phyloP scores from a whole-genome alignment of 1,284 basidiomycete species.

The Spongiforma sp. region DNA sequence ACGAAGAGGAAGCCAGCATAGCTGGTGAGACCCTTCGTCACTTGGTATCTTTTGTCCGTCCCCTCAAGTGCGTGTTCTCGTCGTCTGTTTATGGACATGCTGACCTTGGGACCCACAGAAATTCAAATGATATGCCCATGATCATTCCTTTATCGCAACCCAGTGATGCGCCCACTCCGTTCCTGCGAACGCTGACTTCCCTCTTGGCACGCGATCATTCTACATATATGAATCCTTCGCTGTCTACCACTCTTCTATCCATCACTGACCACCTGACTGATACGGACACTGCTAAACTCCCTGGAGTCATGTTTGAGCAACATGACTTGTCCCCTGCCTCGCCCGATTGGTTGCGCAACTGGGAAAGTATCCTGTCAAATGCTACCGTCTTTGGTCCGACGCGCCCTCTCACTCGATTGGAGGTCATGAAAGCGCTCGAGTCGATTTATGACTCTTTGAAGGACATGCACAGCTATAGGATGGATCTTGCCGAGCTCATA shows the following conservation, averaged over 20 bases:
- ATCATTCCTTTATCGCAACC: slow-evolving; percentile 59
- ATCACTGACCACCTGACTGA: slow-evolving; percentile 70
- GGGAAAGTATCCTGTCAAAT: slow-evolving; percentile 61
- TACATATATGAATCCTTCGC: slow-evolving; percentile 58
- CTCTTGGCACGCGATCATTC: slow-evolving; percentile 66
- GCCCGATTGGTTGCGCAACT: slow-evolving; percentile 69
- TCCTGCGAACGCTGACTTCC: slow-evolving; percentile 61
- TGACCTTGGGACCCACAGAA: slow-evolving; percentile 43
- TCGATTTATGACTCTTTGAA: slow-evolving; percentile 65
- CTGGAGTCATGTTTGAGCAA: slow-evolving; percentile 63
- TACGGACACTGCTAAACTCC: slow-evolving; percentile 61
- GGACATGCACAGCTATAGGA: slow-evolving; percentile 70
- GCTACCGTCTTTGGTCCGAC: slow-evolving; percentile 49
- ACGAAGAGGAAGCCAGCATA: slow-evolving; percentile 67
- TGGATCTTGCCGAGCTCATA: slow-evolving; percentile 62
- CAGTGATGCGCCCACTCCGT: slow-evolving; percentile 55
- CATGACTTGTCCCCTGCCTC: slow-evolving; percentile 72
- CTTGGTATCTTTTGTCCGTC: slow-evolving; percentile 59
- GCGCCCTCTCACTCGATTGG: slow-evolving; percentile 59
- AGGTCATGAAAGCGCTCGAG: slow-evolving; percentile 59
- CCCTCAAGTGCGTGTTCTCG: slow-evolving; percentile 52
- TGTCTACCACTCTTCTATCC: slow-evolving; percentile 65
- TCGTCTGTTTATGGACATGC: slow-evolving; percentile 5
- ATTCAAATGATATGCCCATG: slow-evolving; percentile 54
- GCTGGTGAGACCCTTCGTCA: slow-evolving; percentile 64